phyloP scores from a whole-genome alignment of 805 yeast species.

The Candida boidinii region DNA sequence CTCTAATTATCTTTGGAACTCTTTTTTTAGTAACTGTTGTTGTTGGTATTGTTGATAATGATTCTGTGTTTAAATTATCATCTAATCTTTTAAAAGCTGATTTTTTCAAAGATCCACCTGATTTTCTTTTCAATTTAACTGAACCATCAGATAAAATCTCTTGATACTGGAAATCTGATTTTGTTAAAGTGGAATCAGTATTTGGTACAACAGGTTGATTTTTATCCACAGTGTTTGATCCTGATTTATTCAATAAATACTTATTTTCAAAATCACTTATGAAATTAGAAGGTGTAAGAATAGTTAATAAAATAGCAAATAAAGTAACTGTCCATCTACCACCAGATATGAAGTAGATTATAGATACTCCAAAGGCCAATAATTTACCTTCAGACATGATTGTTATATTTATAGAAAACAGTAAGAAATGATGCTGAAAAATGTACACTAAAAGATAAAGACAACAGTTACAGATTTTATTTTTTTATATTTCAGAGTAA shows the following conservation, averaged over 20 bases:
- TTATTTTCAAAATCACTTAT: background rate
- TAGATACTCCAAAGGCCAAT: too few relatives aligned
- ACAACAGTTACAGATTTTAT: too few relatives aligned
- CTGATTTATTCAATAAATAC: background rate
- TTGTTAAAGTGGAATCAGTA: background rate
- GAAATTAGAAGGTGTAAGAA: background rate
- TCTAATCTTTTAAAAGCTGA: slow-evolving; percentile 1
- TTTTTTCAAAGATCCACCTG: background rate
- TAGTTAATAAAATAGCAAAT: background rate
- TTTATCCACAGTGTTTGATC: background rate
- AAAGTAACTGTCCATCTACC: slow-evolving; percentile 3
- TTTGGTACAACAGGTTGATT: background rate
- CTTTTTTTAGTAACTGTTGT: slow-evolving; percentile 15
- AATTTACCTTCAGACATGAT: too few relatives aligned
- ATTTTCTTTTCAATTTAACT: background rate
- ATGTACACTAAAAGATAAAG: too few relatives aligned
- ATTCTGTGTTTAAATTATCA: background rate
- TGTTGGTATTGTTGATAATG: slow-evolving; percentile 1
- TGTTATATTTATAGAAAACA: too few relatives aligned
- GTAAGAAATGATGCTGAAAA: too few relatives aligned
- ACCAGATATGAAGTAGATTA: slow-evolving; percentile 1
- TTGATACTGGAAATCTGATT: background rate
- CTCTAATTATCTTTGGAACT: slow-evolving; percentile 34
- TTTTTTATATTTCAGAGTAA: too few relatives aligned
- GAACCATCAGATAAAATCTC: slow-evolving; percentile 2